Conservation (phyloP, 2,329 filamentous ascomycete species). For the Calonectria fujianensis region DNA sequence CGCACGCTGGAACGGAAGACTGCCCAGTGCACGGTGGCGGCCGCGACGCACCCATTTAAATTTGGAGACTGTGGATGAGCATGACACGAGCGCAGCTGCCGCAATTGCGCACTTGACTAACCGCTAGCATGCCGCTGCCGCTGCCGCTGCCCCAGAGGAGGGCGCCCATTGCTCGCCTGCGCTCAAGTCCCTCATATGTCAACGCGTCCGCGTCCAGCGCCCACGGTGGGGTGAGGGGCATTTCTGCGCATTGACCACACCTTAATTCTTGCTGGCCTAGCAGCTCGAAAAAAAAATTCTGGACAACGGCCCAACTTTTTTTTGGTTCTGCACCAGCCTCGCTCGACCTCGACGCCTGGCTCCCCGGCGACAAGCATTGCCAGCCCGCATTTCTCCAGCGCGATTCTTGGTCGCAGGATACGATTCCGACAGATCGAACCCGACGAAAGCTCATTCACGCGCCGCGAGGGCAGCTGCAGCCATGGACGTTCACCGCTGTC, state of each 20-base stretch:
- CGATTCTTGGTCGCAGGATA: constrained; percentile 10
- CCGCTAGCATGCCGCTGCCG: constrained; percentile 1
- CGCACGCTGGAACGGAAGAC: constrained; percentile 14
- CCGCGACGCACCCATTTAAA: constrained; percentile 21
- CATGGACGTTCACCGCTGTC: constrained; percentile 98
- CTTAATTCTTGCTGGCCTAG: constrained; percentile 53
- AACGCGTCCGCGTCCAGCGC: constrained; percentile 28
- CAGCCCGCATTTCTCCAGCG: constrained; percentile 9
- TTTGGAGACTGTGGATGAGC: constrained; percentile 11
- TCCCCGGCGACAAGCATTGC: constrained; percentile 52
- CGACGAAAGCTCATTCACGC: constrained; percentile 37
- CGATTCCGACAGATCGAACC: constrained; percentile 16
- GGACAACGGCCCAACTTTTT: constrained; percentile 57
- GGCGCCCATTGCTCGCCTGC: neutral
- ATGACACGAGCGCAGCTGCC: constrained; percentile 6
- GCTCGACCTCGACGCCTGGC: constrained; percentile 52
- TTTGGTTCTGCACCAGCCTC: constrained; percentile 49
- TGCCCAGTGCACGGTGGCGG: neutral
- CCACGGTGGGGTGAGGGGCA: constrained; percentile 58
- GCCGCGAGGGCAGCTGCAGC: constrained; percentile 36
- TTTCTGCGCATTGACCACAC: constrained; percentile 58
- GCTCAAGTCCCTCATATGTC: neutral
- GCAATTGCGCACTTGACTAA: constrained; percentile 2
- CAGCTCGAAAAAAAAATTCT: constrained; percentile 58
- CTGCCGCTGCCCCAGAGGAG: neutral